Evolutionary conservation across 192 early-diverging fungal genomes (phyloP), one percentile per base, ranked within the genome.

Genomic region (Spizellomyces punctatus): DNA sequence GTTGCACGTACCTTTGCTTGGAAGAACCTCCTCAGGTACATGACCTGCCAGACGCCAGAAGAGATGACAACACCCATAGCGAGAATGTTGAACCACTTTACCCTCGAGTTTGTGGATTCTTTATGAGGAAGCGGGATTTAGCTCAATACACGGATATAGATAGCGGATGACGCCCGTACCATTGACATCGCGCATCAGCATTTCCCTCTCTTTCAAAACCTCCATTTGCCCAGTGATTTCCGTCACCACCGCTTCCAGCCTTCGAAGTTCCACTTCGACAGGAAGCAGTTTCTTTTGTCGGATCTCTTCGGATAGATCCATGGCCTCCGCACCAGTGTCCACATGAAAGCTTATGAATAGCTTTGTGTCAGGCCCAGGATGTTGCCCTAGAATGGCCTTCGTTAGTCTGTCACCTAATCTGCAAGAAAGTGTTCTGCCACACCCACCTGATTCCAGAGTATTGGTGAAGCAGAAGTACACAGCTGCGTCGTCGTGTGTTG

Each of bases 41-140:
- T 76, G 45, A 96, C 85, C 79, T 98, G 94, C 89, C 90, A 92
- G 17, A 69, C 79, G 22, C 88, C 91, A 62, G 94, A 82, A 12
- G 79, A 76, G 42, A 93, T 77, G 27, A 95, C 73, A 42, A 88
- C 81, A 58, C 92, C 76, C 66, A 98, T 84, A 10, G 92, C 90
- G 21, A 92, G 68, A 6, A 91, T 84, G 71, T 89, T 90, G 71
- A 96, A 88, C 80, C 89, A 90, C 72, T 91, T 83, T 17, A 98
- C 93, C 45, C 93, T 86, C 17, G 89, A 85, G 78, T 98, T 98
- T 54, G 94, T 97, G 0, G 90, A 87, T 87, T 98, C 94, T 59
- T 86, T 88, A 22, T 56, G 54, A 19, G 7, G 7, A 56, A 19
- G 54, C 0, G 54, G 22, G 54, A 7, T 19, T 19, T 19, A 56